These are phyloP conservation scores for Lipomyces yamadae DNA, from an alignment of 805 yeast genomes.

Conservation along the genomic window DNA sequence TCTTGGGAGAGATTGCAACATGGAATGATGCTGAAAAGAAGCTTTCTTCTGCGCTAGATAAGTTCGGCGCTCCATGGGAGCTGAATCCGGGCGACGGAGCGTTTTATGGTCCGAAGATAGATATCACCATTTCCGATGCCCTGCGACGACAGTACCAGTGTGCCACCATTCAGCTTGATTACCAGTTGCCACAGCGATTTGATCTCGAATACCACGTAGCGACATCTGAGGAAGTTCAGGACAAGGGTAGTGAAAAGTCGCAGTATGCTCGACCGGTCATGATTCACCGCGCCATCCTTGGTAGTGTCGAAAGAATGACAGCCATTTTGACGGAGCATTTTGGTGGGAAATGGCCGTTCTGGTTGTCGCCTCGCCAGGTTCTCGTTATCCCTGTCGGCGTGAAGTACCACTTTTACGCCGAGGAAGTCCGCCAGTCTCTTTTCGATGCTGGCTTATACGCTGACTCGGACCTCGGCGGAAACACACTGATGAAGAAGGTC, in stretches of 20 bases:
- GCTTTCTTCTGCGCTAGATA: constrained; percentile 63
- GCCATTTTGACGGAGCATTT: constrained; percentile 97
- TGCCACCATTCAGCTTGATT: constrained; percentile 93
- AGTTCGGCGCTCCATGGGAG: constrained; percentile 63
- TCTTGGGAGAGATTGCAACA: constrained; percentile 72
- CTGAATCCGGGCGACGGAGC: constrained; percentile 95
- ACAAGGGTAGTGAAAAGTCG: constrained; percentile 40
- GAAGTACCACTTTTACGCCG: constrained; percentile 88
- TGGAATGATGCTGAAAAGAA: constrained; percentile 85
- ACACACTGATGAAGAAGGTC: constrained; percentile 97
- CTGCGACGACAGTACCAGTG: constrained; percentile 85
- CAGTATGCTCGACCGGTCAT: constrained; percentile 88
- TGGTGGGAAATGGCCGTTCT: constrained; percentile 99
- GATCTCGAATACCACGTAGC: constrained; percentile 62
- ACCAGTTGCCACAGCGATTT: constrained; percentile 88
- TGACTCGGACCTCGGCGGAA: constrained; percentile 91
- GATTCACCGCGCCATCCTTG: constrained; percentile 99
- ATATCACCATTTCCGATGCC: constrained; percentile 79
- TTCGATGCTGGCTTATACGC: constrained; percentile 77
- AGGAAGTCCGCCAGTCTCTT: constrained; percentile 68
- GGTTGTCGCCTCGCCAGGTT: constrained; percentile 99
- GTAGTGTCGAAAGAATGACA: constrained; percentile 98
- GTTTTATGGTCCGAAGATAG: constrained; percentile 70
- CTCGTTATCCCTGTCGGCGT: constrained; percentile 97
- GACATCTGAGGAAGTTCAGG: constrained; percentile 42